A percentile compares a stretch with the other conserved stretches of the same genome.
These are phyloP conservation scores for Cydonia oblonga DNA, from an alignment of 331 rosid genomes.

Conservation along the genomic window DNA sequence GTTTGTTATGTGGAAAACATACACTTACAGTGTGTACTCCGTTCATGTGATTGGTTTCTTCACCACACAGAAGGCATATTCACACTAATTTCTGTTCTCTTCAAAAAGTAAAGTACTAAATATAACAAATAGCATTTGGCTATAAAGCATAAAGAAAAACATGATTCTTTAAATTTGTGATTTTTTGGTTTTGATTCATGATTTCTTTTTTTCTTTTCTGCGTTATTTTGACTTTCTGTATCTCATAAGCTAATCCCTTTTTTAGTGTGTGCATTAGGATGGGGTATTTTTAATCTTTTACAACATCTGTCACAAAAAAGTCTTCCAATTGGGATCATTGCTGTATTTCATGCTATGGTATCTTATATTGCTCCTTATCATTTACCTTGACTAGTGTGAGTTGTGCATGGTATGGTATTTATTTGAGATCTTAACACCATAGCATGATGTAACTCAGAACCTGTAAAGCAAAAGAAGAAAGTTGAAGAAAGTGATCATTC, in stretches of 20 bases:
- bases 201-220: neutral
- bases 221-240: neutral
- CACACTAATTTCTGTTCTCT: neutral
- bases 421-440: slow-evolving; percentile 9
- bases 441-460: slow-evolving; percentile 17
- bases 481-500: slow-evolving; percentile 18
- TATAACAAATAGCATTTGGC: neutral
- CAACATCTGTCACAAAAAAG: slow-evolving; percentile 2
- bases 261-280: neutral
- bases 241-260: neutral
- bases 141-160: neutral
- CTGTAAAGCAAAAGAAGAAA: slow-evolving; percentile 13
- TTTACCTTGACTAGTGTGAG: slow-evolving; percentile 6
- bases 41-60: neutral
- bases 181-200: neutral
- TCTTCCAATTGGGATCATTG: neutral
- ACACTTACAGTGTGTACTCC: neutral
- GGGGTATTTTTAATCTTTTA: neutral
- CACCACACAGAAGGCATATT: neutral
- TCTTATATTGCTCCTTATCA: neutral
- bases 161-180: neutral
- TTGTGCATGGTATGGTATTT: neutral
- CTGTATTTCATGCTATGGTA: neutral
- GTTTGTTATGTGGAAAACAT: neutral
- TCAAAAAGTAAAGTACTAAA: neutral